Conservation (phyloP, 2,329 filamentous ascomycete species). For the Colletotrichum tropicale region DNA sequence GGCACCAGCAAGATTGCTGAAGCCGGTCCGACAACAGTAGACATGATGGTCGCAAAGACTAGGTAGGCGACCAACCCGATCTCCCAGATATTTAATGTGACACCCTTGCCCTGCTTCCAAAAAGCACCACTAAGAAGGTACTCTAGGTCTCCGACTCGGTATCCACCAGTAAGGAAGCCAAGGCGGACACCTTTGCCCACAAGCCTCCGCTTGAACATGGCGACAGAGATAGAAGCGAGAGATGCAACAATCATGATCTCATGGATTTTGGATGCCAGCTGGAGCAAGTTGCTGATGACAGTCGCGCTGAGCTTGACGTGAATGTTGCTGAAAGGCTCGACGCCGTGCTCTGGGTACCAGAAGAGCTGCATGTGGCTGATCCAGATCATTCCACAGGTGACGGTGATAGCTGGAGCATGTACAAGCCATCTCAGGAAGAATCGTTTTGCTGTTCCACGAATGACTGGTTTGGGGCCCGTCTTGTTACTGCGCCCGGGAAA, state of each 20-base stretch:
- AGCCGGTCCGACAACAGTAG: neutral
- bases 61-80: neutral
- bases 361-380: neutral
- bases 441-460: neutral
- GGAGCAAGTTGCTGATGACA: neutral
- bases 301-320: neutral
- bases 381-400: neutral
- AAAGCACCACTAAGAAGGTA: neutral
- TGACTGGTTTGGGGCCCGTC: neutral
- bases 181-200: neutral
- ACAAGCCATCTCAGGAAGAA: neutral
- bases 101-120: neutral
- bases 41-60: neutral
- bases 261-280: neutral
- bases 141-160: slow-evolving; percentile 3
- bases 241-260: slow-evolving; percentile 2
- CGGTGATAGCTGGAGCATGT: neutral
- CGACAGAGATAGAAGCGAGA: neutral
- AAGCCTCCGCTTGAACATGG: neutral
- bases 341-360: neutral
- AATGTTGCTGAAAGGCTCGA: neutral
- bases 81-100: neutral
- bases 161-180: slow-evolving; percentile 9
- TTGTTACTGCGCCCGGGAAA: neutral
- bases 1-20: slow-evolving; percentile 8